Evolutionary conservation across 352 stramenopile genomes (phyloP).

Genomic region (Phytophthora hybrid): DNA sequence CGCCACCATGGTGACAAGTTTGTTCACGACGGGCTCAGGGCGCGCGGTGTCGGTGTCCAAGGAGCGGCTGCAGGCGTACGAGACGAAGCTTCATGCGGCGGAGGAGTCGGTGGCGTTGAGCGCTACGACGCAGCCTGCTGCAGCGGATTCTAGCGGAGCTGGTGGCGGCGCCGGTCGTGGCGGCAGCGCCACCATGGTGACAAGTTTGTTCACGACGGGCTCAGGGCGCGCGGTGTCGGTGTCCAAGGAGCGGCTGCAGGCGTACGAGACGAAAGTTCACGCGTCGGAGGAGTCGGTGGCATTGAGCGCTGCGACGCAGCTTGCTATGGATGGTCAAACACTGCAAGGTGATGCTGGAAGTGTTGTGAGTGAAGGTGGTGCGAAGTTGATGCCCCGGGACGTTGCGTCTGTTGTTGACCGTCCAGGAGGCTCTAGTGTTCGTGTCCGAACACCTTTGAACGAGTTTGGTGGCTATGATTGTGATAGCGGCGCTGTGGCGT

Average conservation of each 20-base stretch:
- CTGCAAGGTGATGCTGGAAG: neutral
- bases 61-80: constrained; percentile 40
- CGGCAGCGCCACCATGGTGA: constrained; percentile 3
- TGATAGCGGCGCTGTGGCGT: too few relatives aligned
- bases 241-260: constrained; percentile 29
- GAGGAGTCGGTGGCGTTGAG: constrained; percentile 2
- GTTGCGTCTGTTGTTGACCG: too few relatives aligned
- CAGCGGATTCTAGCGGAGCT: neutral
- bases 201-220: constrained; percentile 43
- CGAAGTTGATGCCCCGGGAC: too few relatives aligned
- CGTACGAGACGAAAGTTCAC: constrained; percentile 31
- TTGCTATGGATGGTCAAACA: neutral
- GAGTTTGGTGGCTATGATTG: neutral
- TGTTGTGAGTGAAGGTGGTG: neutral
- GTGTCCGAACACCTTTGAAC: neutral
- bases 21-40: constrained; percentile 46
- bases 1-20: constrained; percentile 14
- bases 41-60: constrained; percentile 44
- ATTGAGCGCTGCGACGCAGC: neutral
- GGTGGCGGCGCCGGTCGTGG: too few relatives aligned
- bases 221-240: constrained; percentile 39
- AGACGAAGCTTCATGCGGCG: constrained; percentile 24
- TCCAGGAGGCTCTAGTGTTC: too few relatives aligned
- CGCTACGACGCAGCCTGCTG: neutral
- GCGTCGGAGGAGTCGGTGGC: constrained; percentile 15